Conservation (phyloP, 176 grass and related monocot genomes). For the Pharus latifolius region DNA sequence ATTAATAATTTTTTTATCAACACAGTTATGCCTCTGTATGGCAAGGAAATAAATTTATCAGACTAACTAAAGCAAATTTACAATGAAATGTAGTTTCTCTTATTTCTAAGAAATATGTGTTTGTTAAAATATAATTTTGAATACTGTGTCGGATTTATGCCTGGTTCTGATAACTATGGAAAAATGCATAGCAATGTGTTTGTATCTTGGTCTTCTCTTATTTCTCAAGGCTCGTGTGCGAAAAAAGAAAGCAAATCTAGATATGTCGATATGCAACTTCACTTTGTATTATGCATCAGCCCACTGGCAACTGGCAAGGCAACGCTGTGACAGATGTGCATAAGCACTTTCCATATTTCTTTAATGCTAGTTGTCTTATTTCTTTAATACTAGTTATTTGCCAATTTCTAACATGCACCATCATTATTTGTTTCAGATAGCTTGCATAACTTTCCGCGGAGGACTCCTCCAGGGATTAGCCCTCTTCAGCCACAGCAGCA, state of each 20-base stretch:
- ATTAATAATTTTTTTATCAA: no score
- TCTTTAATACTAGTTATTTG: neutral
- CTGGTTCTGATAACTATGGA: no score
- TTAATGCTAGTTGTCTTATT: neutral
- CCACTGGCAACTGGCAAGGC: neutral
- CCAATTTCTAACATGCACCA: neutral
- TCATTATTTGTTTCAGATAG: constrained; percentile 48
- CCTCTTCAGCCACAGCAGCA: constrained; percentile 39
- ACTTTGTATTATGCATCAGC: constrained; percentile 1
- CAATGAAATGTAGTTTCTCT: no score
- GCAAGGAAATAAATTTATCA: no score
- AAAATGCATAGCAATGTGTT: no score
- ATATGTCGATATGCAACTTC: neutral
- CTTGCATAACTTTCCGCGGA: constrained; percentile 68
- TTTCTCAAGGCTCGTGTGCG: neutral
- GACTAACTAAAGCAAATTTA: no score
- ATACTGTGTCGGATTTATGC: no score
- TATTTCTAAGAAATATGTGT: no score
- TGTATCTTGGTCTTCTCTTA: no score
- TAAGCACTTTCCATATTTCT: no score
- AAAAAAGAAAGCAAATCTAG: neutral
- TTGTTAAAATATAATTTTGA: no score
- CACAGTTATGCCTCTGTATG: no score
- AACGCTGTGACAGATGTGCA: neutral
- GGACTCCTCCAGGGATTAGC: constrained; percentile 48